These are phyloP conservation scores for Linaria vulgaris DNA, from an alignment of 257 asterid genomes.

Conservation along the genomic window DNA sequence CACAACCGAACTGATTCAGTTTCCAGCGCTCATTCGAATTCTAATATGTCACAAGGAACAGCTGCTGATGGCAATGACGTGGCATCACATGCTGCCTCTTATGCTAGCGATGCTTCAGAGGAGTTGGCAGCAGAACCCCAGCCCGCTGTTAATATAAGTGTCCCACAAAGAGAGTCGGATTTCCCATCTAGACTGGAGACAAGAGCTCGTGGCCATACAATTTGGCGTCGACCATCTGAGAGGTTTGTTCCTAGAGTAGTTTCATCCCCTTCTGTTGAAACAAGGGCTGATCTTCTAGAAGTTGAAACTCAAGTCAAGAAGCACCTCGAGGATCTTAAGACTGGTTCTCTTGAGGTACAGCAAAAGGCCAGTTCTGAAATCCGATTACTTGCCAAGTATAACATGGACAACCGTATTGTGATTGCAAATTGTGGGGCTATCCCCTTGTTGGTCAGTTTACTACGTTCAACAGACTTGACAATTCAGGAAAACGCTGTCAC, in stretches of 20 bases:
- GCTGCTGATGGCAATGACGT: conserved; percentile 53
- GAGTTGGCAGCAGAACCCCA: conserved; percentile 58
- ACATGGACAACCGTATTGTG: conserved; percentile 69
- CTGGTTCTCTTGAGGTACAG: conserved; percentile 52
- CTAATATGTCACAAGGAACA: conserved; percentile 53
- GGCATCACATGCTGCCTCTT: conserved; percentile 47
- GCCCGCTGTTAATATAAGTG: conserved; percentile 39
- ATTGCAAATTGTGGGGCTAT: conserved; percentile 69
- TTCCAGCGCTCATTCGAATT: conserved; percentile 56
- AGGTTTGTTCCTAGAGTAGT: conserved; percentile 57
- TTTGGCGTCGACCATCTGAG: conserved; percentile 70
- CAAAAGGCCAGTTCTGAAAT: conserved; percentile 60
- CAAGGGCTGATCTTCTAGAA: conserved; percentile 70
- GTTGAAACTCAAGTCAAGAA: conserved; percentile 60
- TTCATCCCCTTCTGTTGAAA: conserved; percentile 58
- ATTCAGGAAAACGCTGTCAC: conserved; percentile 78
- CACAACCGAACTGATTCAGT: conserved; percentile 59
- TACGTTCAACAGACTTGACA: conserved; percentile 47
- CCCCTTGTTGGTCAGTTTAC: conserved; percentile 55
- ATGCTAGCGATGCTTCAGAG: conserved; percentile 60
- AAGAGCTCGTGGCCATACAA: conserved; percentile 58
- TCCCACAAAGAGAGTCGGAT: conserved; percentile 50
- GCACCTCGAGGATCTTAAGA: conserved; percentile 67
- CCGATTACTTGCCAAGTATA: conserved; percentile 72
- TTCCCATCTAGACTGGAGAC: conserved; percentile 52